A percentile compares a stretch with the other conserved stretches of the same genome.
phyloP scores from a whole-genome alignment of 2,329 filamentous ascomycete genomes.

The Cyphellophora attinorum region DNA sequence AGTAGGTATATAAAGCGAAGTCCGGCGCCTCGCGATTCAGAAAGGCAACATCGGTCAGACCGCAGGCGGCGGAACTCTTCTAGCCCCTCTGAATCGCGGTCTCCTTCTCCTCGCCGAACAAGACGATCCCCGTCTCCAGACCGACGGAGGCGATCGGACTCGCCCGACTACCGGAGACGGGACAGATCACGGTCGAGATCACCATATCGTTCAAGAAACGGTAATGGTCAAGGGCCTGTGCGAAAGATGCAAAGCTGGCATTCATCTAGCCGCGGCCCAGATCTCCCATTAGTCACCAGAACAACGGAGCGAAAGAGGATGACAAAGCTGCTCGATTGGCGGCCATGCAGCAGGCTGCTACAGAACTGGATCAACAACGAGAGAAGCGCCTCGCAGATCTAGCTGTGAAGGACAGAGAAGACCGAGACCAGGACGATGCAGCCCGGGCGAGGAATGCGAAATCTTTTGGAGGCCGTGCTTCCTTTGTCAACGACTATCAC shows the following conservation, averaged over 20 bases:
- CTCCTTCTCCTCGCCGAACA: slow-evolving; percentile 6
- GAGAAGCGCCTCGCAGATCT: slow-evolving; percentile 58
- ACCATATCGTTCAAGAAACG: slow-evolving; percentile 18
- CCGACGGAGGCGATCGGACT: slow-evolving; percentile 14
- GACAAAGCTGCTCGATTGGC: slow-evolving; percentile 59
- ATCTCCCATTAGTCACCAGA: neutral
- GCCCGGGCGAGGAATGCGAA: slow-evolving; percentile 50
- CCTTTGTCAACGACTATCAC: slow-evolving; percentile 57
- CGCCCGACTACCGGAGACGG: slow-evolving; percentile 18
- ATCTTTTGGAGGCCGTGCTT: slow-evolving; percentile 53
- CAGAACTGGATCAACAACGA: slow-evolving; percentile 61
- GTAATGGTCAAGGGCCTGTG: slow-evolving; percentile 24
- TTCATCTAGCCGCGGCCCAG: slow-evolving; percentile 8
- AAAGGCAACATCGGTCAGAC: no score
- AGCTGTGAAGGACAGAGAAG: slow-evolving; percentile 54
- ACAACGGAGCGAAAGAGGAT: slow-evolving; percentile 31
- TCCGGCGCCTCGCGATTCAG: no score
- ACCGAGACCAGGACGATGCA: slow-evolving; percentile 57
- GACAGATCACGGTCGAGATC: slow-evolving; percentile 25
- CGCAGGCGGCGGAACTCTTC: no score
- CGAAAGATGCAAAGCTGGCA: slow-evolving; percentile 22
- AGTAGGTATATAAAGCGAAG: no score
- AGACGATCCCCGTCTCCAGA: slow-evolving; percentile 11
- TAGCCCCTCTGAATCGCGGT: slow-evolving; percentile 24
- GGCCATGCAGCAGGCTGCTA: slow-evolving; percentile 63